A percentile compares a stretch with the other conserved stretches of the same genome.
phyloP scores from a whole-genome alignment of 805 yeast genomes.

The Starmerella vitae region DNA sequence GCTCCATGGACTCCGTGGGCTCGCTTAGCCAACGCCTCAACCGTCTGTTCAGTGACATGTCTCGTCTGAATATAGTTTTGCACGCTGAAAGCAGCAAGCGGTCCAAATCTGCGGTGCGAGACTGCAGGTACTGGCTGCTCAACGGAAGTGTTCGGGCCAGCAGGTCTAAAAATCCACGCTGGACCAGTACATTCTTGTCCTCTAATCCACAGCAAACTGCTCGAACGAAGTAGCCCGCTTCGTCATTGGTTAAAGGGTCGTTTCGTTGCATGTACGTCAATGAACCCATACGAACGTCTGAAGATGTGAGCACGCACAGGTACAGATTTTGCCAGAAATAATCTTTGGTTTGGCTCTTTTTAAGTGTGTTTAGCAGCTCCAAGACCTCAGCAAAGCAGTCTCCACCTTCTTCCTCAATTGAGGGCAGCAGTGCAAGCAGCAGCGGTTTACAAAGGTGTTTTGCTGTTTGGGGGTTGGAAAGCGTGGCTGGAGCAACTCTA shows the following conservation, averaged over 20 bases:
- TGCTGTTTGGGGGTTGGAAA: conserved; percentile 27
- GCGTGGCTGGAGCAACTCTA: conserved; percentile 40
- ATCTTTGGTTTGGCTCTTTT: conserved; percentile 41
- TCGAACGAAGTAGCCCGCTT: conserved; percentile 62
- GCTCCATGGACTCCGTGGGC: too few relatives aligned
- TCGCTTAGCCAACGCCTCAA: conserved; percentile 90
- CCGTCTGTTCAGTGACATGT: conserved; percentile 89
- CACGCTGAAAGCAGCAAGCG: conserved; percentile 49
- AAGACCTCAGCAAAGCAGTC: conserved; percentile 60
- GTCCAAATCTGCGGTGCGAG: conserved; percentile 39
- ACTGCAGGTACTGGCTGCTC: conserved; percentile 39
- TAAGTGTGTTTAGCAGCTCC: conserved; percentile 46
- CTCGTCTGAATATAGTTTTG: conserved; percentile 56
- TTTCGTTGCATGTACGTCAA: conserved; percentile 48
- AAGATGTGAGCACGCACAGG: conserved; percentile 58
- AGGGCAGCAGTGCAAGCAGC: conserved; percentile 63
- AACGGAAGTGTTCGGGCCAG: conserved; percentile 55
- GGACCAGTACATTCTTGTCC: conserved; percentile 57
- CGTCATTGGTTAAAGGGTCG: conserved; percentile 40
- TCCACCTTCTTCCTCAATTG: conserved; percentile 82
- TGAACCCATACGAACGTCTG: conserved; percentile 74
- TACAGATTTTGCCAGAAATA: conserved; percentile 82
- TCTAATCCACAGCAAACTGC: conserved; percentile 59
- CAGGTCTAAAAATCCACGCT: conserved; percentile 79
- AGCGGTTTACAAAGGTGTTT: conserved; percentile 53